Base-by-base conservation (phyloP, 2,329 filamentous ascomycete species). In the Beauveria sp. region DNA sequence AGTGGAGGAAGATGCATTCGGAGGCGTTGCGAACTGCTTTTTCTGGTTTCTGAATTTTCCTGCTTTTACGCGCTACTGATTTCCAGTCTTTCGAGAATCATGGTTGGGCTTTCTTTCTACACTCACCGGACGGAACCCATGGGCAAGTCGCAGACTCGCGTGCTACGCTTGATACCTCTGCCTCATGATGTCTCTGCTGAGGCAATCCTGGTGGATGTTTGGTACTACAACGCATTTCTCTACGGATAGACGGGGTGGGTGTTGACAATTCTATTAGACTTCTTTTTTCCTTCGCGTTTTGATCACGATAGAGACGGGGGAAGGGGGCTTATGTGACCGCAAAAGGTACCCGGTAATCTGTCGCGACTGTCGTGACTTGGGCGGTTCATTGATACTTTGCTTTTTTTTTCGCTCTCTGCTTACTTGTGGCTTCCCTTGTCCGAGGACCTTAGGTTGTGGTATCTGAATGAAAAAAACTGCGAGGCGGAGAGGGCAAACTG, bases 1-100 rank as follows among this genome's bases (percentile, higher is more conserved):
- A 41, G 60, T 67, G 68, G 64, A 61, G 68, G 69, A 65, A 69
- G 69, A 68, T 75, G 73, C 73, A 75, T 75, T 69, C 64, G 67
- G 70, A 67, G 73, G 73, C 72, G 73, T 75, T 75, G 68, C 66
- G 61, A 61, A 34, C 43, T 56, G 61, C 60, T 68, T 65, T 65
- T 64, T 61, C 63, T 66, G 62, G 60, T 62, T 61, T 46, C 64
- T 64, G 61, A 22, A 62, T 67, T 67, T 64, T 64, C 55, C 46
- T 67, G 62, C 20, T 65, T 66, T 64, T 68, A 67, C 63, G 69
- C 66, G 65, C 67, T 68, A 59, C 59, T 65, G 57, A 64, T 64
- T 59, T 66, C 61, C 65, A 37, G 58, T 55, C 51, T 55, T 61
- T 55, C 51, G 58, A 61, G 51, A 61, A 34, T 51, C 51, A 61